phyloP scores from a whole-genome alignment of 208 protist species.

The Plasmodiophora brassicae region DNA sequence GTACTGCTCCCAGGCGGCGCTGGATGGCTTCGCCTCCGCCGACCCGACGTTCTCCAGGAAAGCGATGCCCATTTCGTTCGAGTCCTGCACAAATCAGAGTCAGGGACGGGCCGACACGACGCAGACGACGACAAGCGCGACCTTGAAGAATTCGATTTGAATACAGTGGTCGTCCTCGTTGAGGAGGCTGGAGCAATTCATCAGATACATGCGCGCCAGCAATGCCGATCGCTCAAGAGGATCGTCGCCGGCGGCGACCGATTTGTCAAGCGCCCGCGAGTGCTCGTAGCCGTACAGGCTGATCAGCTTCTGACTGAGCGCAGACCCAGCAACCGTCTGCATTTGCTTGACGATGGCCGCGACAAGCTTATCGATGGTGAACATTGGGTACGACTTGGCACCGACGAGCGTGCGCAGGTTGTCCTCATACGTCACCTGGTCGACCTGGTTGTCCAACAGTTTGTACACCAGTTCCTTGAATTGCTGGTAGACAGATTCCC shows the following conservation, averaged over 20 bases:
- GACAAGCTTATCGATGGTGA: conserved; percentile 35
- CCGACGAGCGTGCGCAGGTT: neutral
- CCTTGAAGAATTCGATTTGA: conserved; percentile 30
- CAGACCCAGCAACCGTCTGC: neutral
- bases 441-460: neutral
- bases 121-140: neutral
- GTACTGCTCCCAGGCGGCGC: neutral
- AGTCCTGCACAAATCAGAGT: neutral
- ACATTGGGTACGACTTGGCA: conserved; percentile 23
- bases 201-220: neutral
- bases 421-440: neutral
- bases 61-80: neutral
- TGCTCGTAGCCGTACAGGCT: conserved; percentile 16
- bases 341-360: conserved; percentile 18
- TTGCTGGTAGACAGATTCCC: neutral
- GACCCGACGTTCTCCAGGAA: neutral
- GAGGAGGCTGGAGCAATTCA: neutral
- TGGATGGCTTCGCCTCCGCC: neutral
- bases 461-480: neutral
- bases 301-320: neutral
- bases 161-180: conserved; percentile 1
- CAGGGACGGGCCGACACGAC: neutral
- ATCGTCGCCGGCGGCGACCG: neutral
- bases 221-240: neutral
- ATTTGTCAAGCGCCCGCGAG: neutral